Evolutionary conservation across 345 rosid species (phyloP).

Genomic region (Raphanus sativus): DNA sequence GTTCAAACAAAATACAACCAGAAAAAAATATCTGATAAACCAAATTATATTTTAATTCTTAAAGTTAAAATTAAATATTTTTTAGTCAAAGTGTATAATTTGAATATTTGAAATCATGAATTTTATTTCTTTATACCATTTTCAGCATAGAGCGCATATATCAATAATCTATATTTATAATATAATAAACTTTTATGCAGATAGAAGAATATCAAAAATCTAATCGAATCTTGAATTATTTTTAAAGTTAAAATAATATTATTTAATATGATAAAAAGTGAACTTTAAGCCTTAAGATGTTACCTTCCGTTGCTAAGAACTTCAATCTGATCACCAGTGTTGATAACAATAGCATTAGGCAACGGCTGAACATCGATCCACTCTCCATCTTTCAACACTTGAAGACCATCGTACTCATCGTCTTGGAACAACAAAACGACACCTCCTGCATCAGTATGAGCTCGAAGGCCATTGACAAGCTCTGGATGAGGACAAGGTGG

Average conservation of each 20-base stretch:
- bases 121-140: not conserved
- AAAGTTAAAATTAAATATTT: too few relatives aligned
- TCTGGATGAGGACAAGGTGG: conserved; percentile 91
- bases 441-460: conserved; percentile 97
- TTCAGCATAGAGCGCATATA: not conserved
- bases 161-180: not conserved
- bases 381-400: conserved; percentile 67
- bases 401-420: conserved; percentile 78
- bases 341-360: conserved; percentile 68
- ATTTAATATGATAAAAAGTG: not conserved
- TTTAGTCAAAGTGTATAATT: not conserved
- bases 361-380: conserved; percentile 94
- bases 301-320: conserved; percentile 77
- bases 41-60: not conserved
- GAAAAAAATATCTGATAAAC: not conserved
- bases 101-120: not conserved
- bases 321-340: conserved; percentile 93
- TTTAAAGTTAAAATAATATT: too few relatives aligned
- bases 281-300: not conserved
- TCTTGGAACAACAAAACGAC: conserved; percentile 87
- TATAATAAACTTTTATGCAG: not conserved
- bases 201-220: too few relatives aligned
- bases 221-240: not conserved
- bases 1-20: not conserved
- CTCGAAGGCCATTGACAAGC: conserved; percentile 66